These are phyloP conservation scores for Lentinus polychrous DNA, from an alignment of 1,284 basidiomycete species.

Conservation along the genomic window DNA sequence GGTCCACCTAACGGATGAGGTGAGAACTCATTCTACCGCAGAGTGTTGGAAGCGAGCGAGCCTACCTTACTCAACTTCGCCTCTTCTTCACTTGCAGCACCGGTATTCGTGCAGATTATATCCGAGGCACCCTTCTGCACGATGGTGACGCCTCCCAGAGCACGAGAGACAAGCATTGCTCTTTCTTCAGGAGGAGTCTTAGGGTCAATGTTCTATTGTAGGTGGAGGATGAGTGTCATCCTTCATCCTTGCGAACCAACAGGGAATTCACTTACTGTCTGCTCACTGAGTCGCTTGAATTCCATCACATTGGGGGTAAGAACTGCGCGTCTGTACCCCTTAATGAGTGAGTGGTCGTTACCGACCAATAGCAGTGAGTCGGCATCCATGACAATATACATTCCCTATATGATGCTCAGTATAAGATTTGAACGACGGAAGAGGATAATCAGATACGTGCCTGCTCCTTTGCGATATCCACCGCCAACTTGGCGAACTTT, in stretches of 20 bases:
- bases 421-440: neutral
- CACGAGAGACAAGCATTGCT: slow-evolving; percentile 60
- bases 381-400: slow-evolving; percentile 92
- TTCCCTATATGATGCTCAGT: slow-evolving; percentile 36
- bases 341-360: slow-evolving; percentile 67
- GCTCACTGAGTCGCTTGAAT: slow-evolving; percentile 80
- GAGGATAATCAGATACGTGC: slow-evolving; percentile 6
- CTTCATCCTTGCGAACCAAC: too few species aligned
- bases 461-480: slow-evolving; percentile 35
- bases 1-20: slow-evolving; percentile 22
- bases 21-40: too few species aligned
- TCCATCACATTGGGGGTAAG: slow-evolving; percentile 95
- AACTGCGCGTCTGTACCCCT: slow-evolving; percentile 76
- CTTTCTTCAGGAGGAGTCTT: slow-evolving; percentile 39
- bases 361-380: slow-evolving; percentile 82
- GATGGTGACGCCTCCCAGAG: slow-evolving; percentile 83
- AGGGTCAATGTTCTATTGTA: slow-evolving; percentile 44
- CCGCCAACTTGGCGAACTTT: slow-evolving; percentile 54
- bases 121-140: slow-evolving; percentile 86
- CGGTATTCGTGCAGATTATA: slow-evolving; percentile 61
- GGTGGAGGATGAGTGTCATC: too few species aligned
- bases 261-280: slow-evolving; percentile 36
- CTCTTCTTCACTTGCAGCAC: slow-evolving; percentile 35
- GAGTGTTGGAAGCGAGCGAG: neutral
- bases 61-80: slow-evolving; percentile 20